Percentiles rank a stretch among this genome's conserved stretches.
Conservation (phyloP, 192 early-diverging fungal species). For the Podila verticillata region DNA sequence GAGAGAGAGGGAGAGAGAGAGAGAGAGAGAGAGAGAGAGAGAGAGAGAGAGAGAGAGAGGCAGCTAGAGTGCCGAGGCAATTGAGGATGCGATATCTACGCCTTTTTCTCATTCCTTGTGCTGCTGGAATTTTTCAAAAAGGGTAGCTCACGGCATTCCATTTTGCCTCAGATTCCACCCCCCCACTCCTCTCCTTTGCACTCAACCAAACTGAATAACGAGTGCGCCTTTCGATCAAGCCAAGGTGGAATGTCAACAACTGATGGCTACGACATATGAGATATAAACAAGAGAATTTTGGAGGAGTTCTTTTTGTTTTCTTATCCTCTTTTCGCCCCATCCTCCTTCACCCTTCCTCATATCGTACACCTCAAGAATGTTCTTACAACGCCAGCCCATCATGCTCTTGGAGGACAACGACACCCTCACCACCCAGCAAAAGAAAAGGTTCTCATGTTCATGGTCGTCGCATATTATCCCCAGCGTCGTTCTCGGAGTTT, state of each 20-base stretch:
- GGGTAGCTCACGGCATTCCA: neutral
- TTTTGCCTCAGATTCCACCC: neutral
- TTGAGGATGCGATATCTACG: no score
- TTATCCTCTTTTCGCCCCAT: neutral
- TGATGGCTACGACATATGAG: no score
- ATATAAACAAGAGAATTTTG: no score
- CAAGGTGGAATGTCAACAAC: neutral
- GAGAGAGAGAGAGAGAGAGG: no score
- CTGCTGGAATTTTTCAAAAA: neutral
- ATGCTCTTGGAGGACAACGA: neutral
- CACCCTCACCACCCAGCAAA: neutral
- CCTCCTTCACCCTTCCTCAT: neutral
- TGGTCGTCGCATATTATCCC: no score
- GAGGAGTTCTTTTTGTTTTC: no score
- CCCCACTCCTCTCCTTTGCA: neutral
- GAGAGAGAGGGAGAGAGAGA: no score
- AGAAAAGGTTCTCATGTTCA: neutral
- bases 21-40: no score
- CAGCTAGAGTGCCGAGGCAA: no score
- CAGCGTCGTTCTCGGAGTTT: no score
- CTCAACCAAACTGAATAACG: neutral
- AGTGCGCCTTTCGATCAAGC: neutral
- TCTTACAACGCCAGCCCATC: conserved; percentile 1
- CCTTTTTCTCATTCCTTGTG: no score
- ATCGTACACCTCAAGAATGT: neutral